phyloP scores from a whole-genome alignment of 768 basidiomycete species.

The Boletus rubescentipes region DNA sequence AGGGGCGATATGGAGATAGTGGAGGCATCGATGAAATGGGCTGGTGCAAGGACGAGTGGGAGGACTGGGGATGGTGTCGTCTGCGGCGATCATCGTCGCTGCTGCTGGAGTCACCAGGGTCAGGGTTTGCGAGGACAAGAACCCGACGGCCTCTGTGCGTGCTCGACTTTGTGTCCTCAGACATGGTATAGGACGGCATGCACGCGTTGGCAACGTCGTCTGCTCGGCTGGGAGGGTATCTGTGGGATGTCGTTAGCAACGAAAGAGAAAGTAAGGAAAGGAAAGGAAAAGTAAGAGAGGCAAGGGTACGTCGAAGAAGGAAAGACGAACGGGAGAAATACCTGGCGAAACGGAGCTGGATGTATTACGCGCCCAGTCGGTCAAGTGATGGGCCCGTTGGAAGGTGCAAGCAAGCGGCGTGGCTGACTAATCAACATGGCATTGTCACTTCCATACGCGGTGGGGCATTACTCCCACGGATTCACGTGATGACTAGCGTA shows the following conservation, averaged over 20 bases:
- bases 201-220: constrained; percentile 30
- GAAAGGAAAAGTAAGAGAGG: background rate
- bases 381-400: constrained; percentile 28
- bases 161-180: constrained; percentile 54
- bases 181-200: constrained; percentile 46
- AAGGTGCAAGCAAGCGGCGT: constrained; percentile 22
- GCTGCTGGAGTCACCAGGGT: constrained; percentile 46
- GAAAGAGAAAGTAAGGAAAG: background rate
- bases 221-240: constrained; percentile 16
- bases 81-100: constrained; percentile 36
- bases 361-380: constrained; percentile 31
- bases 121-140: constrained; percentile 62
- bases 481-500: constrained; percentile 11
- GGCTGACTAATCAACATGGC: constrained; percentile 32
- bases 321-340: constrained; percentile 7
- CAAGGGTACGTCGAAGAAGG: background rate
- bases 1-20: constrained; percentile 19
- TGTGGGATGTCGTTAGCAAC: background rate
- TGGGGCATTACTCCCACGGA: background rate
- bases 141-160: constrained; percentile 38
- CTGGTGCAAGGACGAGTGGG: constrained; percentile 27
- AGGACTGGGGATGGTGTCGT: constrained; percentile 19
- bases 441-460: constrained; percentile 18
- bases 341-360: constrained; percentile 20
- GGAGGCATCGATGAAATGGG: constrained; percentile 25